Conservation (phyloP, 2,329 filamentous ascomycete genomes). For the Penicillium sp. region DNA sequence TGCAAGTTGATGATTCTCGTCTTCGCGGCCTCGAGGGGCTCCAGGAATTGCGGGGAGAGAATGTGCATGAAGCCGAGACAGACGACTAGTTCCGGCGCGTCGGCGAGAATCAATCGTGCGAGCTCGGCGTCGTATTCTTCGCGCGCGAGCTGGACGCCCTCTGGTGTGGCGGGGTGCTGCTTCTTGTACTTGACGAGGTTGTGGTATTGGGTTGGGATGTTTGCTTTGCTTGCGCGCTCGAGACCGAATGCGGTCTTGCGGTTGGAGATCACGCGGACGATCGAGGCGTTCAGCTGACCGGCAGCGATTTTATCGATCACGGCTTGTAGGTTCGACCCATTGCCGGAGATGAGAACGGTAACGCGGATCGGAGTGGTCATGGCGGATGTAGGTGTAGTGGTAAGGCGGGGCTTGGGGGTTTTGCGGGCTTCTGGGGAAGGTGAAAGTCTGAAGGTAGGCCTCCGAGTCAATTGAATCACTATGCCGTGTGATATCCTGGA, state of each 20-base stretch:
- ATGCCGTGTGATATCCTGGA: no score
- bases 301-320: slow-evolving; percentile 64
- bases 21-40: slow-evolving; percentile 62
- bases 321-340: slow-evolving; percentile 77
- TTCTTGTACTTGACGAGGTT: slow-evolving; percentile 78
- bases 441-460: no score
- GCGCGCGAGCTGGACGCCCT: slow-evolving; percentile 57
- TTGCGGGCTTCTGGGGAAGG: neutral
- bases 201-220: slow-evolving; percentile 77
- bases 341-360: slow-evolving; percentile 71
- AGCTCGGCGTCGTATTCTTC: slow-evolving; percentile 74
- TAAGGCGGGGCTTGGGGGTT: neutral
- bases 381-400: slow-evolving; percentile 1
- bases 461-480: no score
- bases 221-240: slow-evolving; percentile 59
- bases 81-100: slow-evolving; percentile 72
- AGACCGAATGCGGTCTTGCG: slow-evolving; percentile 66
- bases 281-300: slow-evolving; percentile 52
- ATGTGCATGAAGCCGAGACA: slow-evolving; percentile 90
- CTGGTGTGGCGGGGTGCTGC: slow-evolving; percentile 59
- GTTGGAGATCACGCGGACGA: slow-evolving; percentile 68
- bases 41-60: slow-evolving; percentile 68
- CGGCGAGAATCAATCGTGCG: slow-evolving; percentile 65
- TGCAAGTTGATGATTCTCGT: slow-evolving; percentile 81
- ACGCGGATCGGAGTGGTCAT: slow-evolving; percentile 52